Percentiles rank a stretch among this genome's conserved stretches.
phyloP scores from a whole-genome alignment of 495 filamentous ascomycete species.

The Tuber microsphaerosporum region DNA sequence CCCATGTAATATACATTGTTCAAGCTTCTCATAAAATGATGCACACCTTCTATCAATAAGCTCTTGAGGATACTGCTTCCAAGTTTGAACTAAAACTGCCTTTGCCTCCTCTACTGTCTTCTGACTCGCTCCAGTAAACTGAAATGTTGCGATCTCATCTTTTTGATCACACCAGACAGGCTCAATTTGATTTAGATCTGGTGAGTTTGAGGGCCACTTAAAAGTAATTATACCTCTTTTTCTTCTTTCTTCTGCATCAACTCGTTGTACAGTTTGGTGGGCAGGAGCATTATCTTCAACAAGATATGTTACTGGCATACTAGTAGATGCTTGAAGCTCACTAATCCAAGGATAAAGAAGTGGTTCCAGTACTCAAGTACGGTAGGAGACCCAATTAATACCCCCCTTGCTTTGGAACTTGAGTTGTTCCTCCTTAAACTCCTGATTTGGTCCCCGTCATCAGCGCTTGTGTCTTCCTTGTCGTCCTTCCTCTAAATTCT shows the following conservation, averaged over 20 bases:
- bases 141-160: not conserved
- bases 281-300: slow-evolving; percentile 5
- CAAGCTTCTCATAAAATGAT: slow-evolving; percentile 3
- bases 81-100: not conserved
- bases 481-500: too few relatives aligned
- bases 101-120: slow-evolving; percentile 3
- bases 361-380: too few relatives aligned
- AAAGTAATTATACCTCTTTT: not conserved
- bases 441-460: too few relatives aligned
- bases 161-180: not conserved
- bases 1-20: too few relatives aligned
- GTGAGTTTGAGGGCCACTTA: not conserved
- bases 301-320: slow-evolving; percentile 2
- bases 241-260: not conserved
- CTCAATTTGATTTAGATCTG: slow-evolving; percentile 7
- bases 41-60: not conserved
- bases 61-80: not conserved
- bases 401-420: too few relatives aligned
- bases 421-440: too few relatives aligned
- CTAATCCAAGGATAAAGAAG: too few relatives aligned
- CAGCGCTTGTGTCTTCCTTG: too few relatives aligned
- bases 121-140: slow-evolving; percentile 10
- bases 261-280: not conserved
- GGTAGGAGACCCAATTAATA: too few relatives aligned
- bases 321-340: too few relatives aligned